Evolutionary conservation across 176 grass and related monocot species (phyloP).

Genomic region (sorghum (Sorghum bicolor)): Sorghum_bicolor_NCBIv3 NC_012872.2:6780501-6781000

Average conservation of each 20-base stretch:
- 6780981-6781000: neutral
- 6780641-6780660: neutral
- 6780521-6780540: no score
- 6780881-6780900: neutral
- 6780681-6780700: neutral
- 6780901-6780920: neutral
- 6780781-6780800: neutral
- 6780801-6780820: neutral
- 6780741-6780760: conserved; percentile 17
- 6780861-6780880: neutral
- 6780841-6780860: neutral
- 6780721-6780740: neutral
- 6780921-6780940: neutral
- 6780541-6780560: no score
- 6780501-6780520: no score
- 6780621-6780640: no score
- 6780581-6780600: no score
- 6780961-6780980: no score
- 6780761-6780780: neutral
- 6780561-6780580: no score
- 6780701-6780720: no score
- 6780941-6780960: neutral
- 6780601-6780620: no score
- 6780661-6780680: neutral
- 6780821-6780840: neutral